Conservation (phyloP, 257 asterid genomes). For the Salvia miltiorrhiza region DNA sequence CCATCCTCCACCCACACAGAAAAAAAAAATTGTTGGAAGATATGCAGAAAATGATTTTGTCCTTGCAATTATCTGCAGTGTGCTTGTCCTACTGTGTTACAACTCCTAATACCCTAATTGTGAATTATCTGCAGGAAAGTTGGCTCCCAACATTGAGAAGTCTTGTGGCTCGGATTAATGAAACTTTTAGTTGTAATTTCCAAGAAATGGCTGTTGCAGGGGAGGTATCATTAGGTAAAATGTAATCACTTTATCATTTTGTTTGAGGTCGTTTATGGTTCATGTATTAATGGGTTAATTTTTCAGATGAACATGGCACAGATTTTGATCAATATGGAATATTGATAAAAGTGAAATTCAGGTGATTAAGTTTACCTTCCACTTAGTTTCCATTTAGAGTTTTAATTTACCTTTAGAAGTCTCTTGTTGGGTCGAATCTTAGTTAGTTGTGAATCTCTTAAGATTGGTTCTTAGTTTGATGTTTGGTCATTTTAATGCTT, state of each 20-base stretch:
- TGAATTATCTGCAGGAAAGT: constrained; percentile 55
- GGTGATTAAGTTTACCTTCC: constrained; percentile 43
- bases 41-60: neutral
- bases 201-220: constrained; percentile 99
- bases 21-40: neutral
- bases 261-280: constrained; percentile 8
- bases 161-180: constrained; percentile 76
- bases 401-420: neutral
- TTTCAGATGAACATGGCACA: constrained; percentile 76
- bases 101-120: constrained; percentile 17
- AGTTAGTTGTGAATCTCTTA: neutral
- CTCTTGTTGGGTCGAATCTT: neutral
- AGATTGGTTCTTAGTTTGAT: neutral
- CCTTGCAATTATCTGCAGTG: neutral
- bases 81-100: neutral
- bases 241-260: constrained; percentile 2
- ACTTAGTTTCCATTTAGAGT: constrained; percentile 1
- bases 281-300: constrained; percentile 19
- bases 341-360: constrained; percentile 91
- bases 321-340: constrained; percentile 90
- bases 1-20: neutral
- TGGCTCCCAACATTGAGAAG: constrained; percentile 87
- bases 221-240: constrained; percentile 85
- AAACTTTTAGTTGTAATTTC: constrained; percentile 79
- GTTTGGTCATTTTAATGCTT: constrained; percentile 7